Percentiles rank a stretch among this genome's conserved stretches.
Conservation (phyloP, 2,329 filamentous ascomycete species). For the Colletotrichum musicola region DNA sequence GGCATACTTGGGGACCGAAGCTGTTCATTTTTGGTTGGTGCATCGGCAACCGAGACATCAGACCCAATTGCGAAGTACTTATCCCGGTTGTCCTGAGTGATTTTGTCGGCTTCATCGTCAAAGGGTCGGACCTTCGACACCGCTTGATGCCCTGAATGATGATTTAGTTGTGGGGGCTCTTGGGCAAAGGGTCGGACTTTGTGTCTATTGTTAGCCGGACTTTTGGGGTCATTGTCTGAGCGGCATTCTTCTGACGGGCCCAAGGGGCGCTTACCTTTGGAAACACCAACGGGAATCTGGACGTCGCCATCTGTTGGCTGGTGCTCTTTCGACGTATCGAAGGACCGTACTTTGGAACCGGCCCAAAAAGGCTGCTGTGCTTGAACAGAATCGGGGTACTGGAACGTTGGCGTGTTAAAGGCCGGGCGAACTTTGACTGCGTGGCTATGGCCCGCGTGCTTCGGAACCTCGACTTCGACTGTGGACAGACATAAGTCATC, state of each 20-base stretch:
- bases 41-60: conserved; percentile 24
- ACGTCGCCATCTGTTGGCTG: not conserved
- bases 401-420: conserved; percentile 37
- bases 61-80: conserved; percentile 18
- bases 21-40: conserved; percentile 9
- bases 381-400: conserved; percentile 26
- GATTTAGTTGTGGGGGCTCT: conserved; percentile 32
- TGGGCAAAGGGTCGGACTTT: conserved; percentile 29
- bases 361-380: conserved; percentile 19
- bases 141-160: conserved; percentile 26
- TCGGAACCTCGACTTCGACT: conserved; percentile 36
- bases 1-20: conserved; percentile 42
- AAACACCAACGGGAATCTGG: not conserved
- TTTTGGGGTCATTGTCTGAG: too few species aligned
- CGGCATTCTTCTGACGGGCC: not conserved
- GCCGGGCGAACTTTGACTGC: conserved; percentile 45
- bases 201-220: not conserved
- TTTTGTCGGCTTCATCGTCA: conserved; percentile 3
- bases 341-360: conserved; percentile 43
- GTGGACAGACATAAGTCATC: conserved; percentile 35
- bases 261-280: not conserved
- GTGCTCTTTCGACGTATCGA: conserved; percentile 26
- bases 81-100: not conserved
- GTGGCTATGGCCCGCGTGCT: conserved; percentile 41
- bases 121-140: conserved; percentile 30